A percentile compares a stretch with the other conserved stretches of the same genome.
phyloP scores from a whole-genome alignment of 2,329 filamentous ascomycete genomes.

The Hypoxylon sp. region DNA sequence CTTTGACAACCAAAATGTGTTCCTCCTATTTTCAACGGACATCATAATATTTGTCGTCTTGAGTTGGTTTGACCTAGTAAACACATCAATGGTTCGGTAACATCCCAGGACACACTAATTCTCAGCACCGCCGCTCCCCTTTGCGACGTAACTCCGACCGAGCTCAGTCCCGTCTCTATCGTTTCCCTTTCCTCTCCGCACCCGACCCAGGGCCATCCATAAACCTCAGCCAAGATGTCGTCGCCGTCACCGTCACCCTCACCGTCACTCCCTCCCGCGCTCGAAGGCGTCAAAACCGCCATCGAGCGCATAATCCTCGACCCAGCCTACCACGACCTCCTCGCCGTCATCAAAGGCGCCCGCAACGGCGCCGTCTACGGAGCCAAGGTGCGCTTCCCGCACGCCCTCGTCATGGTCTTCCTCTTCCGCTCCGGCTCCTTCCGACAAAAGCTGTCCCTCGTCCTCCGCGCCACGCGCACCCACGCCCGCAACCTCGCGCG shows the following conservation, averaged over 20 bases:
- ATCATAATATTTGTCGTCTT: neutral
- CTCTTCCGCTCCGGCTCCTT: slow-evolving; percentile 94
- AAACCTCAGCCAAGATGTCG: slow-evolving; percentile 9
- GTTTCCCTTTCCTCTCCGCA: neutral
- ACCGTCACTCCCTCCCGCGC: slow-evolving; percentile 4
- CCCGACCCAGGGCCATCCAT: neutral
- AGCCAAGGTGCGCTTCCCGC: slow-evolving; percentile 96
- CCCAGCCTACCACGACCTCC: slow-evolving; percentile 85
- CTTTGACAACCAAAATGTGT: slow-evolving; percentile 13
- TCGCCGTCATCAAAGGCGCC: slow-evolving; percentile 90
- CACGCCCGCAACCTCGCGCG: slow-evolving; percentile 93
- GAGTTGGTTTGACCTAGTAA: neutral
- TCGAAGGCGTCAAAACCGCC: slow-evolving; percentile 65
- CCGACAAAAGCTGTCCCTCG: slow-evolving; percentile 81
- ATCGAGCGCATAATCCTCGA: slow-evolving; percentile 85
- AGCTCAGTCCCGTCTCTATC: neutral
- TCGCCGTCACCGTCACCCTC: neutral
- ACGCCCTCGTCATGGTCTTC: slow-evolving; percentile 98
- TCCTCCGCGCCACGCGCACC: slow-evolving; percentile 88
- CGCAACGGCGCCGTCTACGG: slow-evolving; percentile 98
- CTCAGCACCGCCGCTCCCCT: slow-evolving; percentile 1
- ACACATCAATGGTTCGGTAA: slow-evolving; percentile 35
- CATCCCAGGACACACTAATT: neutral
- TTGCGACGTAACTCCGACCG: slow-evolving; percentile 13
- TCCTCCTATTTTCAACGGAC: slow-evolving; percentile 5